phyloP scores from a whole-genome alignment of 139 green algal species.

The Astrephomene gubernaculifera region DNA sequence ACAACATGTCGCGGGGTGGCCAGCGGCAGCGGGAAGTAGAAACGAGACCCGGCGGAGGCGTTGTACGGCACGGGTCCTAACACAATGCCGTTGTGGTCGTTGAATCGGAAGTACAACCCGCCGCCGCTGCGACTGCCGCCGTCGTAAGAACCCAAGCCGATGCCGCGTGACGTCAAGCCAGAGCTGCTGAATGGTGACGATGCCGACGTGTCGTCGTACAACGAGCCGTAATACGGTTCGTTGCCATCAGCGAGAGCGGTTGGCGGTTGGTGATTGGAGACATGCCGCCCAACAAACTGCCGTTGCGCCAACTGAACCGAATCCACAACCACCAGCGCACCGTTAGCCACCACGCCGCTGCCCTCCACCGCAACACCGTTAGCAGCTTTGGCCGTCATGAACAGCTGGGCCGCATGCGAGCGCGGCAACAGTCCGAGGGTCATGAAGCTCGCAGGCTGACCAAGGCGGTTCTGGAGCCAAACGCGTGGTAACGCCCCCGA shows the following conservation, averaged over 20 bases:
- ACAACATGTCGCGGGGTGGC: not conserved
- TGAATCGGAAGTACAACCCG: slow-evolving; percentile 16
- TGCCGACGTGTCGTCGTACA: not conserved
- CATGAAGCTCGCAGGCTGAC: not conserved
- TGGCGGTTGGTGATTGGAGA: not conserved
- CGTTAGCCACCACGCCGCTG: slow-evolving; percentile 3
- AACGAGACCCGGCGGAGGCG: not conserved
- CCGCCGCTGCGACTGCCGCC: not conserved
- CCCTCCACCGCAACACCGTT: not conserved
- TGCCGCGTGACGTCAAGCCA: too few relatives aligned
- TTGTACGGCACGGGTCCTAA: slow-evolving; percentile 13
- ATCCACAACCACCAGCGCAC: slow-evolving; percentile 16
- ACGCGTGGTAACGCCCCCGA: slow-evolving; percentile 4
- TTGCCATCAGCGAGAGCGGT: too few relatives aligned
- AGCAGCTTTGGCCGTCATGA: not conserved
- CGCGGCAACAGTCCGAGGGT: not conserved
- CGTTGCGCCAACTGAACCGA: slow-evolving; percentile 19
- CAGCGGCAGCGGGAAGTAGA: slow-evolving; percentile 22
- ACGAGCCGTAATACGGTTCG: not conserved
- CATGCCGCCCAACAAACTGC: slow-evolving; percentile 19
- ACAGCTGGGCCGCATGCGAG: not conserved
- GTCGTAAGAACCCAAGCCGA: too few relatives aligned
- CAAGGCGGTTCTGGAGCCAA: slow-evolving; percentile 33
- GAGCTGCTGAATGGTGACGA: too few relatives aligned
- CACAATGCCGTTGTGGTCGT: not conserved